A percentile compares a stretch with the other conserved stretches of the same genome.
Evolutionary conservation across 2,329 filamentous ascomycete genomes (phyloP).

Genomic region (Diplodia mutila): DNA sequence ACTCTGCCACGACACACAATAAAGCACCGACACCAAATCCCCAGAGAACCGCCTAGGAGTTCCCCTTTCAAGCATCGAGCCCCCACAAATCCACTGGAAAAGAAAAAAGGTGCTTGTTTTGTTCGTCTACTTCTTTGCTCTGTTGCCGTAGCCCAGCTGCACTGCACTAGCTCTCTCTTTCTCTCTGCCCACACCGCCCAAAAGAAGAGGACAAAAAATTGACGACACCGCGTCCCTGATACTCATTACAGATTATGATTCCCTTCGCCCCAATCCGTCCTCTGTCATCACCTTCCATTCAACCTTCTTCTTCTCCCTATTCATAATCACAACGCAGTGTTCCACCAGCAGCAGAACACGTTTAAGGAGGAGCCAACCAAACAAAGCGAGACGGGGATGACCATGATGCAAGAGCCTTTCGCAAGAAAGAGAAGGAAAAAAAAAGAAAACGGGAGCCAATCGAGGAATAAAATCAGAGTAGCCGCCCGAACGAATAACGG

Average conservation of each 20-base stretch:
- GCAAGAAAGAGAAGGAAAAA: not conserved
- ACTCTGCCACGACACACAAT: too few relatives aligned
- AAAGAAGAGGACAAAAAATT: not conserved
- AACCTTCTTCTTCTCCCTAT: not conserved
- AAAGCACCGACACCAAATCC: not conserved
- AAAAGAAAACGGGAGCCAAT: not conserved
- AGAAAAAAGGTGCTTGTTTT: not conserved
- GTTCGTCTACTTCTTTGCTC: constrained; percentile 1
- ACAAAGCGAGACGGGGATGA: not conserved
- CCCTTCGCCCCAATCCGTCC: not conserved
- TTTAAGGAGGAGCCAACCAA: not conserved
- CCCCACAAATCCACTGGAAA: not conserved
- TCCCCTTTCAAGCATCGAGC: not conserved
- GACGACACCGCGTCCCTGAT: constrained; percentile 27
- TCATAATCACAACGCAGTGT: not conserved
- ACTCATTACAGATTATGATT: constrained; percentile 32
- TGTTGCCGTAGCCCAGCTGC: not conserved
- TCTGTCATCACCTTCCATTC: not conserved
- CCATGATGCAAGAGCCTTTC: not conserved
- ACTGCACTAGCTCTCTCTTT: not conserved
- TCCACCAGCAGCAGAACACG: not conserved
- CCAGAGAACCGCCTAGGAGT: not conserved
- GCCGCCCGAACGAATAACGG: constrained; percentile 6
- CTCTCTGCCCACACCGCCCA: not conserved
- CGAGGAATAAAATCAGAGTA: not conserved